Evolutionary conservation across 2,329 filamentous ascomycete species (phyloP).

Genomic region (Niveomyces coronatus): DNA sequence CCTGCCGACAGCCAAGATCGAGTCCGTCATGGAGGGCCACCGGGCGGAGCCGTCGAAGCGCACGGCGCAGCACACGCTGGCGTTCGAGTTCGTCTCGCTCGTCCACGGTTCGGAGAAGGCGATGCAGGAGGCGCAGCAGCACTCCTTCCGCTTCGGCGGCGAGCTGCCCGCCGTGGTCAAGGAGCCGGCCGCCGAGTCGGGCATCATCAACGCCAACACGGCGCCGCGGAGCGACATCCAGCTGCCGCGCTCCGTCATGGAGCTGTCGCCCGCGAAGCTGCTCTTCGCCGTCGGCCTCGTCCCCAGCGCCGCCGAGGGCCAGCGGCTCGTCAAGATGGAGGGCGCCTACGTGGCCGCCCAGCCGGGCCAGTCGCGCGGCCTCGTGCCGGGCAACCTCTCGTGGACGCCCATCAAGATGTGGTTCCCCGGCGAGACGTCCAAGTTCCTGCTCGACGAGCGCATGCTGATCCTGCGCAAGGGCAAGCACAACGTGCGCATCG

Average conservation of each 20-base stretch:
- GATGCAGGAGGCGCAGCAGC: constrained; percentile 45
- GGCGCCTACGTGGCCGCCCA: constrained; percentile 52
- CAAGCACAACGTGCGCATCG: constrained; percentile 52
- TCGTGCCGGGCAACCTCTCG: constrained; percentile 40
- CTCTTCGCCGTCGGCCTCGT: constrained; percentile 51
- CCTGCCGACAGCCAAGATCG: constrained; percentile 60
- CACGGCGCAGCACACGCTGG: constrained; percentile 72
- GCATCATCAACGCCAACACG: constrained; percentile 33
- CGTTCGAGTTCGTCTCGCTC: constrained; percentile 70
- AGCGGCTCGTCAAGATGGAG: constrained; percentile 42
- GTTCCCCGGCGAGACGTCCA: constrained; percentile 44
- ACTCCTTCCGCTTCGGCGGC: constrained; percentile 38
- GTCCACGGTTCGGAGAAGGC: constrained; percentile 63
- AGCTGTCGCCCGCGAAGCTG: constrained; percentile 47
- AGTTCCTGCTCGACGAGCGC: constrained; percentile 50
- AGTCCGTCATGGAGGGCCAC: constrained; percentile 58
- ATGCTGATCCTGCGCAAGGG: constrained; percentile 52
- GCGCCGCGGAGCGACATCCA: constrained; percentile 44
- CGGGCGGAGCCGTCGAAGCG: constrained; percentile 57
- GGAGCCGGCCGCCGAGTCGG: constrained; percentile 19
- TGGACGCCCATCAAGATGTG: constrained; percentile 54
- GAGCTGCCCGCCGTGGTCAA: constrained; percentile 21
- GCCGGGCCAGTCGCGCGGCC: constrained; percentile 32
- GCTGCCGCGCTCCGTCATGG: constrained; percentile 48
- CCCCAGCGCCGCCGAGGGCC: constrained; percentile 44